Base-by-base conservation (phyloP, 208 protist genomes). In the Balamuthia mandrillaris region DNA sequence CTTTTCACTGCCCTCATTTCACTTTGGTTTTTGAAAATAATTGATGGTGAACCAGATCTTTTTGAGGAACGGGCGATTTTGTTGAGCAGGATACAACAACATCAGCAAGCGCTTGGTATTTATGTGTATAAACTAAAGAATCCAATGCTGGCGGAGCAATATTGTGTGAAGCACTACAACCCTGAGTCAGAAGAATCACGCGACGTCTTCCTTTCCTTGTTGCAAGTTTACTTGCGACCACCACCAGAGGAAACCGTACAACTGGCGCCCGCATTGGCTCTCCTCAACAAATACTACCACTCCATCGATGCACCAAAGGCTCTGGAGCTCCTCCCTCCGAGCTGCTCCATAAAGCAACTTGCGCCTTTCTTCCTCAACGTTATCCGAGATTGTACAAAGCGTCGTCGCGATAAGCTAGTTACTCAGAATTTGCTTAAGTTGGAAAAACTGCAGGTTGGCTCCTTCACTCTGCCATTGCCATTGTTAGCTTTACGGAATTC, bases 51-150 rank as follows among this genome's bases (percentile, higher is more conserved):
- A 54, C 27, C 56, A 87, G 84, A 89, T 58, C 56, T 93, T 37
- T 89, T 66, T 42, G 89, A 93, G 49, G 90, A 93, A 45, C 75
- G 86, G 35, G 90, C 89, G 7, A 84, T 93, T 7, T 24, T 93
- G 7, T 58, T 92, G 44, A 74, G 44, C n/a, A 85, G 83, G 42
- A 61, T 92, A 37, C 66, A 75, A 24, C 58, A 68, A 54, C 90
- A 93, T 70, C 82, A 89, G 39, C 44, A 87, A 60, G 90, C 89
- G 16, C 54, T 93, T 0, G 41, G 63, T 1, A 92, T 92, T 4
- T 93, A 91, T 44, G 88, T 79, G 29, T 61, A 89, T 24, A 90
- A 91, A 24, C 51, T 92, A 31, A 88, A 91, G 16, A 70, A 92
- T 35, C 86, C 52, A 31, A 4, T 52, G 3, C 86, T 87, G 83